Evolutionary conservation across 257 asterid species (phyloP), one percentile per base, ranked within the genome.

Genomic region (Primulina eburnea): DNA sequence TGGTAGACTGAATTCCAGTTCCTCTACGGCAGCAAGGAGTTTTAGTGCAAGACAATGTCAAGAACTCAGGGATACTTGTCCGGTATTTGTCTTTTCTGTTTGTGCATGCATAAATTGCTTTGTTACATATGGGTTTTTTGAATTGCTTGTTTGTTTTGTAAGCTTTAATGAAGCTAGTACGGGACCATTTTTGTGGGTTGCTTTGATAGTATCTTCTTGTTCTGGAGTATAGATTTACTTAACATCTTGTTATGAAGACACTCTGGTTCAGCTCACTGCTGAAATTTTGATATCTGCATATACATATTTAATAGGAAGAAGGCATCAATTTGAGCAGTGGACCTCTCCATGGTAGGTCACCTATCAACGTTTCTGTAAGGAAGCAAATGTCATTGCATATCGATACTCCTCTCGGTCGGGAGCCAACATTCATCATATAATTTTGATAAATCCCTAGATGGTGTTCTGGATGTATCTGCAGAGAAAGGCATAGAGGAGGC

Each of bases 231-330:
- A 43, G 53, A 43, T 12, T 8, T 12, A 11, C 9, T 3, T 43
- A 43, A 17, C 53, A 43, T 43, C 53, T 43, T 43, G 53, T 28
- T 70, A 11, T 43, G 5, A 43, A 9, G 50, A 38, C 1, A 16
- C 0, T 38, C 14, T 20, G 32, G 33, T 47, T 64, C 59, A 60
- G 24, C 17, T 18, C 37, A 29, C 66, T 12, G 10, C 55, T 76
- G 52, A 61, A 35, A 68, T 43, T 58, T 52, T 58, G 71, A 55
- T 71, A 57, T 5, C 8, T 33, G 18, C 68, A 53, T 57, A 14
- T 60, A 8, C 62, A 64, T 26, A 32, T 69, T 47, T 12, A 47
- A 37, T 75, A 90, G 96, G 91, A 80, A 71, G 81, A 73, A 50
- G 79, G 56, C 53, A 62, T 63, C 66, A 74, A 60, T 71, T 70